Conservation (phyloP, 2,329 filamentous ascomycete genomes). For the Sporothrix phasma region DNA sequence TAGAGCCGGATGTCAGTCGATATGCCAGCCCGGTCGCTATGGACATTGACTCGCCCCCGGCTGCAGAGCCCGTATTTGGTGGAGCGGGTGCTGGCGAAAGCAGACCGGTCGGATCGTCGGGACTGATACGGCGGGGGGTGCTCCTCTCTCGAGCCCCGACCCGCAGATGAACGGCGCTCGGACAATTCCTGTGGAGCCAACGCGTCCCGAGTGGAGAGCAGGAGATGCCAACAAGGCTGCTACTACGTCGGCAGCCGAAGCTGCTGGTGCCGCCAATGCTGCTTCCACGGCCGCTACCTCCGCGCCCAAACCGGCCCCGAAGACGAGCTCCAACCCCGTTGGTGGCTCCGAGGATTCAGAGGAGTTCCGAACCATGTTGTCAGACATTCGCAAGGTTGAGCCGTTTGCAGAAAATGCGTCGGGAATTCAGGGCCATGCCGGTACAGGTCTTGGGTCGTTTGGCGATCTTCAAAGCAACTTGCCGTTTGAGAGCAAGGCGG, state of each 20-base stretch:
- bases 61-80: conserved; percentile 14
- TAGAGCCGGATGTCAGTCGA: neutral
- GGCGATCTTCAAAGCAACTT: conserved; percentile 46
- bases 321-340: conserved; percentile 25
- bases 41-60: conserved; percentile 51
- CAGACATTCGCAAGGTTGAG: conserved; percentile 46
- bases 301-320: neutral
- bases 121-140: neutral
- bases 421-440: conserved; percentile 14
- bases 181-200: conserved; percentile 49
- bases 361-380: conserved; percentile 43
- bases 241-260: conserved; percentile 4
- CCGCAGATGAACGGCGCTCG: conserved; percentile 31
- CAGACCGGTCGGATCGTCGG: neutral
- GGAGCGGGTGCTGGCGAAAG: neutral
- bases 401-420: conserved; percentile 38
- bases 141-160: neutral
- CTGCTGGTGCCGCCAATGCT: neutral
- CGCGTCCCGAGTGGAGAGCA: conserved; percentile 49
- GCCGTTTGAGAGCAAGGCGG: conserved; percentile 45
- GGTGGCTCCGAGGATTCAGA: conserved; percentile 47
- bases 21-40: conserved; percentile 47
- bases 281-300: neutral
- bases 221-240: conserved; percentile 32
- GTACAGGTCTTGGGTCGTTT: conserved; percentile 42